Percentiles rank a stretch among this genome's conserved stretches.
phyloP scores from a whole-genome alignment of 1,284 basidiomycete genomes.

The Ceratobasidium sp. region DNA sequence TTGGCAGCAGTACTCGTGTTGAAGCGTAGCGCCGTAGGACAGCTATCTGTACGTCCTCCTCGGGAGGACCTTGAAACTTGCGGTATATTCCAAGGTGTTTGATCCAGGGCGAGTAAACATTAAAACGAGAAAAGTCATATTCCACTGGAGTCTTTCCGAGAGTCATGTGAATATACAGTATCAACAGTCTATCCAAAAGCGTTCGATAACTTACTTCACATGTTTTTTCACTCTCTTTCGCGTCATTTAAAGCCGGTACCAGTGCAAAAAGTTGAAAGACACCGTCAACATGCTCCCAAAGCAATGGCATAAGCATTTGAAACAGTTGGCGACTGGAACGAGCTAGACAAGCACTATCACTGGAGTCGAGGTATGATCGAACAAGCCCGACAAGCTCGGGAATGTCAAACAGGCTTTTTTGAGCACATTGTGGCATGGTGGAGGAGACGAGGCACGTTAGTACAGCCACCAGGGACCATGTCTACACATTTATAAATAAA shows the following conservation, averaged over 20 bases:
- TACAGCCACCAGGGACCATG: conserved; percentile 20
- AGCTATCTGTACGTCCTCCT: not conserved
- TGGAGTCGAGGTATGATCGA: not conserved
- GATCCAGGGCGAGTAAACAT: conserved; percentile 13
- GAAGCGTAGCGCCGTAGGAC: not conserved
- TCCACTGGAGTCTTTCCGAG: not conserved
- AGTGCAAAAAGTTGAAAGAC: not conserved
- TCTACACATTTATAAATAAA: too few species aligned
- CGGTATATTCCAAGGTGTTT: not conserved
- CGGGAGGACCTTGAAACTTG: not conserved
- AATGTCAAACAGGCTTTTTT: not conserved
- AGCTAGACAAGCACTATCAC: conserved; percentile 1
- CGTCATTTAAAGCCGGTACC: not conserved
- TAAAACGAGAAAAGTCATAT: not conserved
- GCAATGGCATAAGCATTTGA: not conserved
- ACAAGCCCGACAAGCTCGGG: not conserved
- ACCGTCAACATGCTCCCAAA: conserved; percentile 5
- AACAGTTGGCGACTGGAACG: not conserved
- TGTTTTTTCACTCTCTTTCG: not conserved
- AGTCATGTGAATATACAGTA: not conserved
- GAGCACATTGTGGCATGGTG: not conserved
- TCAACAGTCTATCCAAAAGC: too few species aligned
- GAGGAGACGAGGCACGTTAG: not conserved
- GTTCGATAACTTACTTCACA: not conserved
- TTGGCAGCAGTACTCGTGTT: not conserved